Conservation (phyloP, 2,329 filamentous ascomycete species). For the Gnomoniopsis sp. region DNA sequence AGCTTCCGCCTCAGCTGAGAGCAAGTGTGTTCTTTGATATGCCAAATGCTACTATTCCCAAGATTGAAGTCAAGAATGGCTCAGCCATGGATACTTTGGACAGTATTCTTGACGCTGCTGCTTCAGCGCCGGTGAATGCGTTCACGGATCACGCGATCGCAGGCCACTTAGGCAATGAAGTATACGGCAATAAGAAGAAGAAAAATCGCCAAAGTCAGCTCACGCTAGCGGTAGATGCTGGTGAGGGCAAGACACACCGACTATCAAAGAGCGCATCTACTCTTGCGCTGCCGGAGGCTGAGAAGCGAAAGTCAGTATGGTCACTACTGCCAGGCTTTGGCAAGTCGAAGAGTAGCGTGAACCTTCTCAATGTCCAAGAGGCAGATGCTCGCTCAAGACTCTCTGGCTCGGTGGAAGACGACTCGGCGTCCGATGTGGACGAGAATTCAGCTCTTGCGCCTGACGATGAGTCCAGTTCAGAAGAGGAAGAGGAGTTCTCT, state of each 20-base stretch:
- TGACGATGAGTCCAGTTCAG: slow-evolving; percentile 35
- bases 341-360: slow-evolving; percentile 18
- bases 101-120: slow-evolving; percentile 86
- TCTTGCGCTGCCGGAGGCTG: slow-evolving; percentile 18
- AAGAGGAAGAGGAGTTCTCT: slow-evolving; percentile 51
- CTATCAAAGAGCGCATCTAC: slow-evolving; percentile 22
- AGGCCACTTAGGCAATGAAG: slow-evolving; percentile 69
- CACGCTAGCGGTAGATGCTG: not conserved
- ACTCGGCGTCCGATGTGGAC: slow-evolving; percentile 19
- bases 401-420: slow-evolving; percentile 11
- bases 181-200: slow-evolving; percentile 64
- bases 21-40: slow-evolving; percentile 90
- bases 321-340: slow-evolving; percentile 23
- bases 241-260: slow-evolving; percentile 19
- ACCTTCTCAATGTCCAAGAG: slow-evolving; percentile 15
- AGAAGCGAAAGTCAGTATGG: slow-evolving; percentile 19
- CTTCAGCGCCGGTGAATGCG: slow-evolving; percentile 80
- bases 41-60: slow-evolving; percentile 47
- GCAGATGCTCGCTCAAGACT: slow-evolving; percentile 19
- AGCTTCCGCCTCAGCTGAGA: slow-evolving; percentile 76
- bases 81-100: slow-evolving; percentile 89
- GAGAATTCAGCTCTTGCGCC: slow-evolving; percentile 21
- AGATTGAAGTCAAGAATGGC: slow-evolving; percentile 63
- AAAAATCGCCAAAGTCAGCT: slow-evolving; percentile 33
- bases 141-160: slow-evolving; percentile 88